phyloP scores from a whole-genome alignment of 2,329 filamentous ascomycete genomes.

The Cephalotrichum gorgonifer region DNA sequence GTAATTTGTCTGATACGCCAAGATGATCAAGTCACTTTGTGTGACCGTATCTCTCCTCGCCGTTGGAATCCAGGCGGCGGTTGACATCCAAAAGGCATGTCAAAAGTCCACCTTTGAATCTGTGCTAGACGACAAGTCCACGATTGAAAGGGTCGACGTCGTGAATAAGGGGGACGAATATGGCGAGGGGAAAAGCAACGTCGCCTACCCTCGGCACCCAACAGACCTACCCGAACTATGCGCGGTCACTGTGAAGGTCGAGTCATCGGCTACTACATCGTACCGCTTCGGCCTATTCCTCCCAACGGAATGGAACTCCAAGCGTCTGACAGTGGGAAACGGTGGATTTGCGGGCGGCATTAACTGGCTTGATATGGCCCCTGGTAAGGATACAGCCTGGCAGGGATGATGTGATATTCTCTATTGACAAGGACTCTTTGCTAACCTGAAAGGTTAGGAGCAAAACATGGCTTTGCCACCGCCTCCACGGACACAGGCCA shows the following conservation, averaged over 20 bases:
- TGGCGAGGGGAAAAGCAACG: constrained; percentile 12
- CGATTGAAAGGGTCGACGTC: constrained; percentile 8
- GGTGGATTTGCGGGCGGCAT: constrained; percentile 20
- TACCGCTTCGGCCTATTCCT: constrained; percentile 22
- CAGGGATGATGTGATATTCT: background rate
- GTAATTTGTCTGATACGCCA: background rate
- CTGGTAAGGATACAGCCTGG: constrained; percentile 4
- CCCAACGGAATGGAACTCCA: constrained; percentile 18
- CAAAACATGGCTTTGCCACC: constrained; percentile 10
- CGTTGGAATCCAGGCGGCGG: background rate
- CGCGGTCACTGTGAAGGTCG: constrained; percentile 18
- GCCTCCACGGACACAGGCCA: constrained; percentile 15
- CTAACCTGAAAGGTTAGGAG: background rate
- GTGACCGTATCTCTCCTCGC: background rate
- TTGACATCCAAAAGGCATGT: background rate
- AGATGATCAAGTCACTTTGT: background rate
- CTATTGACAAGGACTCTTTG: too few relatives aligned
- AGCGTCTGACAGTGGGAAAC: constrained; percentile 21
- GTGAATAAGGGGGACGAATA: constrained; percentile 12
- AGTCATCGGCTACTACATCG: constrained; percentile 11
- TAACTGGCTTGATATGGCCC: constrained; percentile 17
- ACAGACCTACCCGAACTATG: constrained; percentile 21
- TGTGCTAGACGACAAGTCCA: constrained; percentile 3
- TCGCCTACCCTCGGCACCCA: constrained; percentile 15
- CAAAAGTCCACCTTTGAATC: background rate